These are phyloP conservation scores for Mucor mucedo DNA, from an alignment of 371 early-diverging fungal genomes.

Conservation along the genomic window DNA sequence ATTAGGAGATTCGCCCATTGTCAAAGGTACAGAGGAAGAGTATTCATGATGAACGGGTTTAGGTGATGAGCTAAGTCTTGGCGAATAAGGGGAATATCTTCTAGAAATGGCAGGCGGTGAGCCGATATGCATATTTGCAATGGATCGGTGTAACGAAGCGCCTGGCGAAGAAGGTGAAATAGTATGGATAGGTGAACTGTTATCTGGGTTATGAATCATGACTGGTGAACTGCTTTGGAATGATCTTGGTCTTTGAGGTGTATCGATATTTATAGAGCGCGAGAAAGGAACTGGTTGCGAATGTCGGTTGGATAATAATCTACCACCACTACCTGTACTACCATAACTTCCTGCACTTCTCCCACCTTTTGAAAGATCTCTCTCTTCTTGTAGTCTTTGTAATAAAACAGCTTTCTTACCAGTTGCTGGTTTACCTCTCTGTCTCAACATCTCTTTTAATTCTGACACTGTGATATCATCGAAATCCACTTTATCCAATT, in stretches of 20 bases:
- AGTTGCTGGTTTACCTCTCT: constrained; percentile 70
- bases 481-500: constrained; percentile 69
- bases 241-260: constrained; percentile 16
- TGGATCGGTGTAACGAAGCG: constrained; percentile 28
- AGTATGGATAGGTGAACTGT: constrained; percentile 3
- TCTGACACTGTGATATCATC: constrained; percentile 80
- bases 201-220: neutral
- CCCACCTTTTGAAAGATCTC: constrained; percentile 27
- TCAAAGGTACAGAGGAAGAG: constrained; percentile 21
- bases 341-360: constrained; percentile 13
- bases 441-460: constrained; percentile 75
- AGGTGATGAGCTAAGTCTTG: constrained; percentile 33
- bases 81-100: constrained; percentile 42
- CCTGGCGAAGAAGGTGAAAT: constrained; percentile 14
- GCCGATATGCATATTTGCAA: constrained; percentile 40
- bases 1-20: constrained; percentile 1
- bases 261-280: neutral
- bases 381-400: constrained; percentile 63
- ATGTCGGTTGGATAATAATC: constrained; percentile 8
- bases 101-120: constrained; percentile 31
- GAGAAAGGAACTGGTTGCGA: constrained; percentile 24
- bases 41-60: constrained; percentile 15
- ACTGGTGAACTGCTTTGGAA: constrained; percentile 22
- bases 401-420: constrained; percentile 74
- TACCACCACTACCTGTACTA: neutral